Base-by-base conservation (phyloP, 805 yeast species). In the Cyberlindnera samutprakarnensis region DNA sequence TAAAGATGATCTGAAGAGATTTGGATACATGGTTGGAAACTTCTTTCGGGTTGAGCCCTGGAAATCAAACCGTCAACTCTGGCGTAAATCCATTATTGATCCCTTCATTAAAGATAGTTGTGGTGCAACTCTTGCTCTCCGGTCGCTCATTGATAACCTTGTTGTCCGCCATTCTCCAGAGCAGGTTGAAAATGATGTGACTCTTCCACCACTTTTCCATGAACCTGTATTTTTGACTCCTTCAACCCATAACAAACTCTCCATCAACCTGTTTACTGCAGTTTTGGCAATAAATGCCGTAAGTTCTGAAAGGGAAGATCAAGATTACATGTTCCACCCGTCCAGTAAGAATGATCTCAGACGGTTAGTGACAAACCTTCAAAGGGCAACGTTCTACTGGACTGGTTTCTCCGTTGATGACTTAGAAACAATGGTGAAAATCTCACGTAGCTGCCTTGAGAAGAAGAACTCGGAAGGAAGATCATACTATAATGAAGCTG, bases 211-310 rank as follows among this genome's bases (percentile, higher is more conserved):
- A 20, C 46, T 79, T 28, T 72, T 66, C 40, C 83, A 77, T 42
- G 66, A 62, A 18, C 75, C 79, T 0, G 69, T 75, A 0, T 68
- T 69, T 37, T 43, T 79, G n/a, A 57, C 64, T 31, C 86, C 87
- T 0, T 75, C 85, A 0, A 68, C 57, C 42, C 78, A 74, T 40
- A 78, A 79, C 47, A 72, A 63, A 43, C 39, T 78, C 9, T 68
- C 85, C 0, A 62, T 79, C 14, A 78, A 79, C 47, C 54, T 79
- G 8, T 79, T 79, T 46, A 68, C 73, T 7, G 72, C 84, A 0
- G 83, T 78, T 2, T 56, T 79, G 27, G 83, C 85, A 1, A 74
- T 76, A 3, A 79, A 79, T 58, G 84, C 87, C 0, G 80, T 79
- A 3, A 72, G 85, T 5, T 78, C 86, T 1, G 85, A 78, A 46